These are phyloP conservation scores for Neurospora tetraspora DNA, from an alignment of 495 filamentous ascomycete species.

Conservation along the genomic window DNA sequence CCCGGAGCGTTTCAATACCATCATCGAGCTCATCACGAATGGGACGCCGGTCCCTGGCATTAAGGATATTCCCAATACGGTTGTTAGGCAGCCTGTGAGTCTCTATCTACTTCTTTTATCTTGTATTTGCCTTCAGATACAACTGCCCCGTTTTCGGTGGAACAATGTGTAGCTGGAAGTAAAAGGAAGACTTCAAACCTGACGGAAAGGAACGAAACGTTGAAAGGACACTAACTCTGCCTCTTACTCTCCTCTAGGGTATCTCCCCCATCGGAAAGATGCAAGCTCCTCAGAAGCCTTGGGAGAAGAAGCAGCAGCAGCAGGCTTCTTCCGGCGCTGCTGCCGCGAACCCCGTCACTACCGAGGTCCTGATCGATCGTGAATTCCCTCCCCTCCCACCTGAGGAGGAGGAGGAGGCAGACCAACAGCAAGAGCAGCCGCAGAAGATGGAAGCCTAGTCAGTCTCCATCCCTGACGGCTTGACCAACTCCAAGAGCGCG, in stretches of 20 bases:
- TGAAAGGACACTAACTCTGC: neutral
- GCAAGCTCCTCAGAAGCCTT: constrained; percentile 26
- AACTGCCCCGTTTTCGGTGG: neutral
- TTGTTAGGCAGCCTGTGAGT: constrained; percentile 49
- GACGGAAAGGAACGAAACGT: neutral
- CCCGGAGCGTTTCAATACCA: constrained; percentile 77
- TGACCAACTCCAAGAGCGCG: neutral
- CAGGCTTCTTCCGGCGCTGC: neutral
- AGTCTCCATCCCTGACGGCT: neutral
- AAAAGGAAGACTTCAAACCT: neutral
- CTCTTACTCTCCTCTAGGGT: constrained; percentile 6
- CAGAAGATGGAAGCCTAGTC: neutral
- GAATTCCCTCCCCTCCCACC: constrained; percentile 17
- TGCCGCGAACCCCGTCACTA: neutral
- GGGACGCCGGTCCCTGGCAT: constrained; percentile 85
- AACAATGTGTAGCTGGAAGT: neutral
- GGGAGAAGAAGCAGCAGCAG: constrained; percentile 19
- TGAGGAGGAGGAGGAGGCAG: neutral
- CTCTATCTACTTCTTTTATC: neutral
- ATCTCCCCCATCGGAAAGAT: constrained; percentile 25
- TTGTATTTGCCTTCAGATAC: neutral
- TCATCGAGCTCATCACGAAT: constrained; percentile 77
- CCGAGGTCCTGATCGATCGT: constrained; percentile 9
- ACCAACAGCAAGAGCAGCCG: neutral
- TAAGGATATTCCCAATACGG: constrained; percentile 74